These are phyloP conservation scores for Trametes gibbosa DNA, from an alignment of 768 basidiomycete species.

Conservation along the genomic window DNA sequence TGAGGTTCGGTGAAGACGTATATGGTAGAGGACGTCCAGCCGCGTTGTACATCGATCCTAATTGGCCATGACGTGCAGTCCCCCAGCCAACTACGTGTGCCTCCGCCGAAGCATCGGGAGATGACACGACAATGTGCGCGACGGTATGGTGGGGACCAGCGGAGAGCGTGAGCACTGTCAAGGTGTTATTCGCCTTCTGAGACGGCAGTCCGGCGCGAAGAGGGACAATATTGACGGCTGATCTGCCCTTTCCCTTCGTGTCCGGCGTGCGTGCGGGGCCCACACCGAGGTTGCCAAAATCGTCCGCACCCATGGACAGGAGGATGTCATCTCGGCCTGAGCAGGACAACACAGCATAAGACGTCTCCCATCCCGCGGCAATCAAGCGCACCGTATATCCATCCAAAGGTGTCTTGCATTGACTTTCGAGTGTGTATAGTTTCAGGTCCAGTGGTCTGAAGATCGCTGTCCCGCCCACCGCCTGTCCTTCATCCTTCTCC, in stretches of 20 bases:
- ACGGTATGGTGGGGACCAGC: conserved; percentile 77
- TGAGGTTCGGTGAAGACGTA: conserved; percentile 31
- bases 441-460: conserved; percentile 50
- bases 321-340: conserved; percentile 47
- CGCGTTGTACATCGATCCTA: conserved; percentile 43
- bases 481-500: background rate
- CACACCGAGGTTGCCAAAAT: conserved; percentile 77
- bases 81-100: conserved; percentile 75
- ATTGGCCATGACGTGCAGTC: conserved; percentile 78
- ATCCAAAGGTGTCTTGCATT: conserved; percentile 27
- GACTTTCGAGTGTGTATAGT: conserved; percentile 28
- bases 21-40: conserved; percentile 29
- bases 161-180: conserved; percentile 30
- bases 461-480: conserved; percentile 24
- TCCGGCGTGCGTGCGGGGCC: conserved; percentile 29
- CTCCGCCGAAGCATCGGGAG: conserved; percentile 21
- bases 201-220: conserved; percentile 30
- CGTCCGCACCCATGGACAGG: conserved; percentile 80
- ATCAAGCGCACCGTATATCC: conserved; percentile 49
- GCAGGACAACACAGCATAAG: conserved; percentile 61
- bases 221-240: conserved; percentile 39
- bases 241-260: conserved; percentile 9
- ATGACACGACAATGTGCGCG: conserved; percentile 36
- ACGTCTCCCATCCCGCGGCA: conserved; percentile 82
- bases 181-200: background rate